These are phyloP conservation scores for Hanseniaspora occidentalis DNA, from an alignment of 805 yeast genomes.

Conservation along the genomic window DNA sequence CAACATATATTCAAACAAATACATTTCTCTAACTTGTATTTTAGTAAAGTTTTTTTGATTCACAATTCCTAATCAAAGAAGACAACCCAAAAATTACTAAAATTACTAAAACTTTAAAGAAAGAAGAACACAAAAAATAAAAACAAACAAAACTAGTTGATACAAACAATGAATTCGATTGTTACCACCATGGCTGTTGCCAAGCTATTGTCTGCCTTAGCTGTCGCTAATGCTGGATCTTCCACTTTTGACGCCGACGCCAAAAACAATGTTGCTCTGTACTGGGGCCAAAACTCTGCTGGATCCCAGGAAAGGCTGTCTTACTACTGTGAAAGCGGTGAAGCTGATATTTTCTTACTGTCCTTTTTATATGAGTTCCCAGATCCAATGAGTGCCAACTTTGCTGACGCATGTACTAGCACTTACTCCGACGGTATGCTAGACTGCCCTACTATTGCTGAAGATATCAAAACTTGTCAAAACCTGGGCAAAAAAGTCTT, in stretches of 20 bases:
- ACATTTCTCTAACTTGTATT: too few species aligned
- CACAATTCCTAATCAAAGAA: too few species aligned
- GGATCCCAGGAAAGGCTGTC: conserved; percentile 36
- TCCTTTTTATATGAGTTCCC: conserved; percentile 63
- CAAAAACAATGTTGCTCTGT: conserved; percentile 54
- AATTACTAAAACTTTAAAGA: too few species aligned
- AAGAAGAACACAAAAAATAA: too few species aligned
- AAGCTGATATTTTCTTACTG: conserved; percentile 49
- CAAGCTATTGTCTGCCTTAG: too few species aligned
- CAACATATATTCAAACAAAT: too few species aligned
- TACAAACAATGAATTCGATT: too few species aligned
- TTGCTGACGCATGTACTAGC: conserved; percentile 40
- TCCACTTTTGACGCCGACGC: conserved; percentile 27
- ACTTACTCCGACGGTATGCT: conserved; percentile 29
- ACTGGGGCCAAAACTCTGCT: conserved; percentile 86
- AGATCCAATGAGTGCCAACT: conserved; percentile 33
- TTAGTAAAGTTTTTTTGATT: too few species aligned
- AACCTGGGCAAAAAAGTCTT: conserved; percentile 62
- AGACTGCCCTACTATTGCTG: conserved; percentile 43
- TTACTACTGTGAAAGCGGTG: conserved; percentile 17
- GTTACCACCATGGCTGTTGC: too few species aligned
- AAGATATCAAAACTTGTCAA: conserved; percentile 69
- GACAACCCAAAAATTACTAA: too few species aligned
- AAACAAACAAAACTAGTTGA: too few species aligned
- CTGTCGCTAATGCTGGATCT: too few species aligned